Base-by-base conservation (phyloP, 164 flowering plant species). In the Umbellularia californica region DNA sequence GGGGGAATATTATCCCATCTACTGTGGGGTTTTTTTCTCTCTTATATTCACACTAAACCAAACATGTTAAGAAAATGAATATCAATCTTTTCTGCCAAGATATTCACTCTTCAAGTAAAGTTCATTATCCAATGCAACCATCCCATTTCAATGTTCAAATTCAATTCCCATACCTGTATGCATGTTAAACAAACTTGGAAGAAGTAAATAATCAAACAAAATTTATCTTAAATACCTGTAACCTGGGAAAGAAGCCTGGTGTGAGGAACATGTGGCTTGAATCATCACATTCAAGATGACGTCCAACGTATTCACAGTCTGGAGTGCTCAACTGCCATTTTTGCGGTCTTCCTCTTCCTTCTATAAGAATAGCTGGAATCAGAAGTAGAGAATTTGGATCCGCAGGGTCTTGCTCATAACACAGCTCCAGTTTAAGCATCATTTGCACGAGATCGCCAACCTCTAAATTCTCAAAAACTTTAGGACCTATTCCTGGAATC, bases 271-370 rank as follows among this genome's bases (percentile, higher is more conserved):
- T 88, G 83, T 89, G 95, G 79, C 90, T 88, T 70, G 97, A 95
- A 82, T 93, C 98, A 80, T 90, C 94, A 70, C 97, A 90, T 74
- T 92, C 88, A 1, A 95, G 90, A 80, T 91, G 99, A 47, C 97
- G 78, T 58, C 99, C 99, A 6, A 84, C 84, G 69, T 85, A 93
- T 60, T 86, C 35, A 71, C 91, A 87, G 41, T 88, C 91, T 24
- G 86, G 68, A 55, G 81, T 70, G 70, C 72, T 84, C 28, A 85
- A 41, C 67, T 72, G 88, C 99, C 99, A 95, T 79, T 75, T 88
- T 70, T 86, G 97, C 23, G 90, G 80, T 76, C 77, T 89, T 51
- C 87, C 90, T 78, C 92, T 83, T 68, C 95, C 93, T 83, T 93
- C 99, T 81, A 90, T 89, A 47, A 95, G 90, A 58, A 87, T 72